Base-by-base conservation (phyloP, 495 filamentous ascomycete species). In the Neurospora sp. region DNA sequence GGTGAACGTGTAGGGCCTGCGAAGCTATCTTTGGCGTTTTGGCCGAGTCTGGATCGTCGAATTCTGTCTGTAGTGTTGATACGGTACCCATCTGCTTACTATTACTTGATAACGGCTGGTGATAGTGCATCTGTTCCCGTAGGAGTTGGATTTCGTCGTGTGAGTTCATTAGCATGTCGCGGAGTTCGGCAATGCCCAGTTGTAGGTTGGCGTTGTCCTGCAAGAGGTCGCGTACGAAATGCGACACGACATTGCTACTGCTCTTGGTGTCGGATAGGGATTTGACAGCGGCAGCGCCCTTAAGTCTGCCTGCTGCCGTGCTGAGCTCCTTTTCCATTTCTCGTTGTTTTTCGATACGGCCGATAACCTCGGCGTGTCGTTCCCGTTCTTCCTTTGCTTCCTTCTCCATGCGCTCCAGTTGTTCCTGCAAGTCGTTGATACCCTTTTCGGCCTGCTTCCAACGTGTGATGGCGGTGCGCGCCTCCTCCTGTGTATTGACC, bases 141-240 rank as follows among this genome's bases (percentile, higher is more conserved):
- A 99, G 83, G 70, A 86, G 88, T 78, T 97, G 91, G 10, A 98
- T 94, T 79, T 98, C 95, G 77, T 97, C 91, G 78, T 98, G 96
- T n/a, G 94, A 96, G 76, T 88, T 94, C 74, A 92, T 87, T 37
- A 99, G 86, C 91, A 98, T 91, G 79, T 97, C 94, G 20, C 95
- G 86, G 41, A 99, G 83, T 80, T 99, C 95, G 71, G 93, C 88
- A 69, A 97, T 94, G 14, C 92, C 94, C 71, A 93, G 86, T 78
- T 98, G 95, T 69, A 99, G 83, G 75, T 94, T 96, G 16, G 93
- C 93, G 78, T 99, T 99, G 78, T 99, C 95, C 77, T 96, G 92
- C 42, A 99, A 82, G 65, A 99, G 94, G 76, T 98, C 95, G 78
- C 93, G 93, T 71, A 99, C 95, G 73, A 99, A 98, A 76, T 94